These are phyloP conservation scores for Rutidosis leptorrhynchoides DNA, from an alignment of 129 eudicot genomes.

Conservation along the genomic window DNA sequence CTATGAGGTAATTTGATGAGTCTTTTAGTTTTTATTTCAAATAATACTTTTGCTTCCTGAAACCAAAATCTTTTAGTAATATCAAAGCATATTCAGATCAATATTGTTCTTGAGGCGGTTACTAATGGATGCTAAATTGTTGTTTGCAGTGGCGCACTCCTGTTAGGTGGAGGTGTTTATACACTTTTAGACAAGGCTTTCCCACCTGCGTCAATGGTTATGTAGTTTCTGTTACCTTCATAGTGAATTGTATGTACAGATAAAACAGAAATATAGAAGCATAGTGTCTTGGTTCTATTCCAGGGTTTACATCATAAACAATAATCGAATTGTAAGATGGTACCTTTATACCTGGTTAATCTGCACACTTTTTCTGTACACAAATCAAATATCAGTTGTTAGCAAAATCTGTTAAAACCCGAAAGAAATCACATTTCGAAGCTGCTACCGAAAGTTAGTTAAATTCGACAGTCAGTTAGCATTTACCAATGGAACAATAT, in stretches of 20 bases:
- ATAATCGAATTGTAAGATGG: background rate
- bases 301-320: background rate
- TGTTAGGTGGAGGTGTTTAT: constrained; percentile 92
- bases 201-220: constrained; percentile 65
- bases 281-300: background rate
- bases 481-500: constrained; percentile 22
- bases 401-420: background rate
- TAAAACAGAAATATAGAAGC: background rate
- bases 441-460: background rate
- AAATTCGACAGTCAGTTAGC: constrained; percentile 46
- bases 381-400: background rate
- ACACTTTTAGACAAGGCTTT: constrained; percentile 73
- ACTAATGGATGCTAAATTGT: constrained; percentile 21
- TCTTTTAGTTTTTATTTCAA: background rate
- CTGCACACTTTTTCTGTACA: background rate
- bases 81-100: background rate
- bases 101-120: background rate
- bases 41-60: background rate
- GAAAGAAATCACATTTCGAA: background rate
- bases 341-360: background rate
- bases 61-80: background rate
- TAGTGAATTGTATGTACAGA: constrained; percentile 2
- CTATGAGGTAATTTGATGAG: constrained; percentile 57
- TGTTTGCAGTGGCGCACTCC: constrained; percentile 78
- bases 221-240: constrained; percentile 36